A percentile compares a stretch with the other conserved stretches of the same genome.
These are phyloP conservation scores for Chamaecrista fasciculata DNA, from an alignment of 306 rosid genomes.

Conservation along the genomic window DNA sequence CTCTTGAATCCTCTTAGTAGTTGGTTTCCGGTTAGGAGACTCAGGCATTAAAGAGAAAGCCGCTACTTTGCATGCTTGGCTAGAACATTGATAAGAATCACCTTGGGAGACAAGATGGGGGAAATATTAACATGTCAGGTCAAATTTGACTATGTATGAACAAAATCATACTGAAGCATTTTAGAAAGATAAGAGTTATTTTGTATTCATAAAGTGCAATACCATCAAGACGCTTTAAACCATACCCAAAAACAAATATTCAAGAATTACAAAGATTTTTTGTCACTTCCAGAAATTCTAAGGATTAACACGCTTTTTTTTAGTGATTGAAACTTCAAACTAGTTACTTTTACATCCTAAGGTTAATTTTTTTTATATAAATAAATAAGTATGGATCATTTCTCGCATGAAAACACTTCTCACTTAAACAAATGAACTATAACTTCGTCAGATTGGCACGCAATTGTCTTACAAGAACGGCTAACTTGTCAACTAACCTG, in stretches of 20 bases:
- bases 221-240: background rate
- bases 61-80: constrained; percentile 15
- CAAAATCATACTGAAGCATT: background rate
- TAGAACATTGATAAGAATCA: constrained; percentile 31
- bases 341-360: background rate
- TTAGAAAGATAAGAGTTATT: background rate
- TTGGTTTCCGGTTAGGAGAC: constrained; percentile 25
- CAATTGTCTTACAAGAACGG: background rate
- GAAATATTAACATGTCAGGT: background rate
- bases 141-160: constrained; percentile 9
- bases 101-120: constrained; percentile 28
- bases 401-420: background rate
- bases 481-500: background rate
- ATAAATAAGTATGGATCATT: background rate
- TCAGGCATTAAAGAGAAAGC: constrained; percentile 21
- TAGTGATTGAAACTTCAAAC: background rate
- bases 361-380: background rate
- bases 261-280: background rate
- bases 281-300: background rate
- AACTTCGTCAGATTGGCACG: background rate
- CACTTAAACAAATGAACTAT: background rate
- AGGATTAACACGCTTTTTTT: background rate
- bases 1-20: constrained; percentile 20
- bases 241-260: background rate
- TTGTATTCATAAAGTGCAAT: background rate